Base-by-base conservation (phyloP, 2,329 filamentous ascomycete genomes). In the Trichocomaceae sp. region DNA sequence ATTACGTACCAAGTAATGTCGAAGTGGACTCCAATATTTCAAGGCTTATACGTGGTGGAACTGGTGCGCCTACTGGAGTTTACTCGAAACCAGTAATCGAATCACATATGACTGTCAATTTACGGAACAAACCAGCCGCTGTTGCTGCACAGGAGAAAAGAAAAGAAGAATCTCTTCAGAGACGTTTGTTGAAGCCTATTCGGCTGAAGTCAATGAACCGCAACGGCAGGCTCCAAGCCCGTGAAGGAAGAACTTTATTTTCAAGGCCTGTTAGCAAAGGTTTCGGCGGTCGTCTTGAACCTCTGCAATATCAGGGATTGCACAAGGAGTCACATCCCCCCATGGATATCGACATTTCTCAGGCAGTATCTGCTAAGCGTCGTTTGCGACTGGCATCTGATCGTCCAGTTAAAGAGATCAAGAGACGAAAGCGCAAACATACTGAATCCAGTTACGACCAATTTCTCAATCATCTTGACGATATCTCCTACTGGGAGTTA, bases 1-100 rank as follows among this genome's bases (percentile, higher is more conserved):
- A 69, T 29, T 77, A 77, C 57, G 65, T 79, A 12, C 77, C 79
- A 0, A 64, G 69, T 1, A 70, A 71, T 53, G 69, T 72, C 22
- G 69, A 73, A 35, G 62, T 75, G 39, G 65, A 72, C 42, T 67
- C 67, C 3, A 64, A 63, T 3, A 58, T 71, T 50, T 70, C 65
- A 17, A 72, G 64, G 54, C 64, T 56, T 15, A 29, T 56, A 31
- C 54, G 54, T 8, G 54, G 54, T 23, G 45, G 39, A 17, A 52
- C 42, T 47, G 45, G 48, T 35, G 50, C 50, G n/a, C 48, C 48
- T 10, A 44, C 45, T 29, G 45, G 48, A 22, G n/a, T 47, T 19
- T 49, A 52, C 29, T 17, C 35, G 13, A 56, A 46, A 31, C 20
- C 23, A 20, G 17, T 52, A 6, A 71, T 72, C 29, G 65, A 72